These are phyloP conservation scores for Epichloe amarillans DNA, from an alignment of 2,329 filamentous ascomycete genomes.

Conservation along the genomic window DNA sequence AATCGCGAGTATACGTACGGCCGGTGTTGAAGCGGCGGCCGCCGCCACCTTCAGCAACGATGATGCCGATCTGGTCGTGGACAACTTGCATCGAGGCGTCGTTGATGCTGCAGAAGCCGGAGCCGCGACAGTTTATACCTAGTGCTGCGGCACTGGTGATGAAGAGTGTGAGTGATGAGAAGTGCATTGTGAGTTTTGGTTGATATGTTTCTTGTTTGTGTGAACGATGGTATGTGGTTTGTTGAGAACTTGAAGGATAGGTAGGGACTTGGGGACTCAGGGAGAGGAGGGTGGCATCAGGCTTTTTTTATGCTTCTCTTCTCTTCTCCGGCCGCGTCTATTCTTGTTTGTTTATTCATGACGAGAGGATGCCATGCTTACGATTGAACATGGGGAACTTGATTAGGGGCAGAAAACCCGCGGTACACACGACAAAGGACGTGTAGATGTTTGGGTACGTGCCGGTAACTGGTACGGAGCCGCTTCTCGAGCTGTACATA, in stretches of 20 bases:
- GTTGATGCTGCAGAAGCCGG: slow-evolving; percentile 7
- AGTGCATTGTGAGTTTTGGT: background rate
- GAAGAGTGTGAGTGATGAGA: slow-evolving; percentile 2
- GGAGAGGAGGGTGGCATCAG: background rate
- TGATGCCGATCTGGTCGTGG: slow-evolving; percentile 5
- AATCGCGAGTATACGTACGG: background rate
- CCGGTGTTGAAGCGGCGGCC: slow-evolving; percentile 3
- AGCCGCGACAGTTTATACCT: slow-evolving; percentile 10
- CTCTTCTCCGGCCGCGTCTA: no score
- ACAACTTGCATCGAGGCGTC: slow-evolving; percentile 6
- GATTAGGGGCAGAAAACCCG: no score
- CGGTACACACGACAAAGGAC: no score
- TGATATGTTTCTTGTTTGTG: background rate
- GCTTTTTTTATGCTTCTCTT: background rate
- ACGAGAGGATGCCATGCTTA: no score
- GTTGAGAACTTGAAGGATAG: background rate
- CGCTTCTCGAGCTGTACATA: no score
- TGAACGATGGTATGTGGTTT: background rate
- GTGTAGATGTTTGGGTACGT: no score
- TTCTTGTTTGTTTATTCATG: no score
- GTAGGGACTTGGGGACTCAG: background rate
- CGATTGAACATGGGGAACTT: no score
- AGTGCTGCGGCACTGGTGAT: slow-evolving; percentile 4
- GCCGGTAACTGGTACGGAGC: no score
- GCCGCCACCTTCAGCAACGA: slow-evolving; percentile 6